These are phyloP conservation scores for Aspergillus asperescens DNA, from an alignment of 495 filamentous ascomycete genomes.

Conservation along the genomic window DNA sequence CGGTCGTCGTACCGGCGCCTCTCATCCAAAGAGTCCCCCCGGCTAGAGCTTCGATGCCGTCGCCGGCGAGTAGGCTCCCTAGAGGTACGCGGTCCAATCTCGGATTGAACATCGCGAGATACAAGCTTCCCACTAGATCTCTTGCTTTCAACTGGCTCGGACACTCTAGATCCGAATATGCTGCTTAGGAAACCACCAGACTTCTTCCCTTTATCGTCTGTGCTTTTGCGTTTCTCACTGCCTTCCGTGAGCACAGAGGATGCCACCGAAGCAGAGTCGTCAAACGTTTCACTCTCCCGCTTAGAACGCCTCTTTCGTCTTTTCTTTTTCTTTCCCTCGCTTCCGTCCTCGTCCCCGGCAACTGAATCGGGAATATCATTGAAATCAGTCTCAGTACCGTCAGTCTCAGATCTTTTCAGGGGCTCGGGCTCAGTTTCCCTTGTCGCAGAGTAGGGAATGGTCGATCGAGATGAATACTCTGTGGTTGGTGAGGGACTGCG, in stretches of 20 bases:
- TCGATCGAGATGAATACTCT: conserved; percentile 21
- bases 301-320: conserved; percentile 31
- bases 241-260: conserved; percentile 33
- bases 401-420: conserved; percentile 8
- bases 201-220: conserved; percentile 32
- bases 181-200: conserved; percentile 33
- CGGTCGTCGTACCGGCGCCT: conserved; percentile 5
- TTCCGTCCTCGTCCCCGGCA: conserved; percentile 11
- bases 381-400: conserved; percentile 20
- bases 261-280: conserved; percentile 31
- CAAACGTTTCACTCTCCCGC: conserved; percentile 27
- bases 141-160: conserved; percentile 28
- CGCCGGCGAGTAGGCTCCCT: conserved; percentile 40
- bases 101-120: conserved; percentile 37
- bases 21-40: conserved; percentile 24
- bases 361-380: conserved; percentile 13
- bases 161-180: conserved; percentile 37
- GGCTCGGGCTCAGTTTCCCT: conserved; percentile 16
- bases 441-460: conserved; percentile 20
- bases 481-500: conserved; percentile 8
- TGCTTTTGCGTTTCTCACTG: conserved; percentile 25
- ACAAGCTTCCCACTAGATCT: conserved; percentile 31
- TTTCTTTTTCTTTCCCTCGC: conserved; percentile 23
- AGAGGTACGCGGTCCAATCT: conserved; percentile 24
- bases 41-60: conserved; percentile 32